Evolutionary conservation across 169 alveolate genomes (phyloP).

Genomic region (Plasmodium gonderi): DNA sequence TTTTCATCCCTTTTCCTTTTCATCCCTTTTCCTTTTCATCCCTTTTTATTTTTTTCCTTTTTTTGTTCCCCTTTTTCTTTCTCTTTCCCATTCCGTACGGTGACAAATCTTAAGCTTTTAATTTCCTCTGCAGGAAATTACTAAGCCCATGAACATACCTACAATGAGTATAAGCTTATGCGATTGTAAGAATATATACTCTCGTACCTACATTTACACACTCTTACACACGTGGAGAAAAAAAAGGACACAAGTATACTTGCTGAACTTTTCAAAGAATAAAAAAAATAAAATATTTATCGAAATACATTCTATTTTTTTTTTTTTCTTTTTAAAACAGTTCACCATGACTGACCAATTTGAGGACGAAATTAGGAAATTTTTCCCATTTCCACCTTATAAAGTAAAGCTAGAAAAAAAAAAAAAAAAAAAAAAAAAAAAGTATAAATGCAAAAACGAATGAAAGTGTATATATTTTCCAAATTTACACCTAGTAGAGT

Average conservation of each 20-base stretch:
- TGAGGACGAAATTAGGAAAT: conserved; percentile 8
- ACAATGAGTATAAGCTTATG: no score
- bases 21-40: background rate
- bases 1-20: background rate
- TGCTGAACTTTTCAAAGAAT: no score
- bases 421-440: background rate
- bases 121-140: background rate
- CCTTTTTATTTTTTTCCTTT: background rate
- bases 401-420: background rate
- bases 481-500: no score
- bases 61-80: no score
- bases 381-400: conserved; percentile 49
- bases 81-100: no score
- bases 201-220: no score
- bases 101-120: background rate
- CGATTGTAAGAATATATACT: no score
- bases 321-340: background rate
- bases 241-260: background rate
- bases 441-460: no score
- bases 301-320: background rate
- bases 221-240: background rate
- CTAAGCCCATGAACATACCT: background rate
- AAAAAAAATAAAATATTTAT: no score
- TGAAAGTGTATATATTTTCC: no score
- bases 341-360: background rate